Evolutionary conservation across 2,329 filamentous ascomycete species (phyloP).

Genomic region (Colletotrichum australisinense): DNA sequence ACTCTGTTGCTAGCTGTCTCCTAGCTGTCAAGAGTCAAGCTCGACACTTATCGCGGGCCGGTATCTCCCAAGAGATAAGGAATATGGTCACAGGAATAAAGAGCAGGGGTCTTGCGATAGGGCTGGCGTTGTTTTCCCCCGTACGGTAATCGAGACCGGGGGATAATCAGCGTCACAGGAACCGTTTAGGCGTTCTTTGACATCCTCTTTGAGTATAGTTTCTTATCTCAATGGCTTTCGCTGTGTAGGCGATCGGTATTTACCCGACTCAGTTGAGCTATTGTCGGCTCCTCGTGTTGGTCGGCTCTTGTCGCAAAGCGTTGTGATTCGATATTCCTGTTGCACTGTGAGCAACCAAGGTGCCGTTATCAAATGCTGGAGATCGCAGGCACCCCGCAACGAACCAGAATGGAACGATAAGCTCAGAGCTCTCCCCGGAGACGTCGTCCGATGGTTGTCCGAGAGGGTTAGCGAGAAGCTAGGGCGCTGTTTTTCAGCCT

Average conservation of each 20-base stretch:
- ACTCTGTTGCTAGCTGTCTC: not conserved
- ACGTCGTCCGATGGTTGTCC: conserved; percentile 12
- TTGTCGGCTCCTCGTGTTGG: not conserved
- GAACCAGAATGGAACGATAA: conserved; percentile 25
- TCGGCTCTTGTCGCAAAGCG: not conserved
- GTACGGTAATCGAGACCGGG: not conserved
- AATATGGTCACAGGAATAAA: conserved; percentile 8
- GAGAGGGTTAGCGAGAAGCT: not conserved
- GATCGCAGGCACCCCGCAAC: not conserved
- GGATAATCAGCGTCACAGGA: not conserved
- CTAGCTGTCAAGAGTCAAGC: not conserved
- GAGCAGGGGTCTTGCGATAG: not conserved
- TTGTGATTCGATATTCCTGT: conserved; percentile 3
- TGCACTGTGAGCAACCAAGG: conserved; percentile 21
- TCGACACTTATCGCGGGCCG: conserved; percentile 1
- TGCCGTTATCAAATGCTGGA: conserved; percentile 12
- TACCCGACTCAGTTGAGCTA: not conserved
- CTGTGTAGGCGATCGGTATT: not conserved
- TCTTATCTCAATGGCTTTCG: not conserved
- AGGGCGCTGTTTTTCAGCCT: not conserved
- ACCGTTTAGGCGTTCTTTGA: not conserved
- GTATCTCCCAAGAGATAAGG: conserved; percentile 26
- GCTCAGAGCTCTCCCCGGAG: conserved; percentile 21
- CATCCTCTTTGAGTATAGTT: not conserved
- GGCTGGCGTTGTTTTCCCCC: not conserved